Conservation (phyloP, 2,329 filamentous ascomycete species). For the Neonectria neomacrospora region DNA sequence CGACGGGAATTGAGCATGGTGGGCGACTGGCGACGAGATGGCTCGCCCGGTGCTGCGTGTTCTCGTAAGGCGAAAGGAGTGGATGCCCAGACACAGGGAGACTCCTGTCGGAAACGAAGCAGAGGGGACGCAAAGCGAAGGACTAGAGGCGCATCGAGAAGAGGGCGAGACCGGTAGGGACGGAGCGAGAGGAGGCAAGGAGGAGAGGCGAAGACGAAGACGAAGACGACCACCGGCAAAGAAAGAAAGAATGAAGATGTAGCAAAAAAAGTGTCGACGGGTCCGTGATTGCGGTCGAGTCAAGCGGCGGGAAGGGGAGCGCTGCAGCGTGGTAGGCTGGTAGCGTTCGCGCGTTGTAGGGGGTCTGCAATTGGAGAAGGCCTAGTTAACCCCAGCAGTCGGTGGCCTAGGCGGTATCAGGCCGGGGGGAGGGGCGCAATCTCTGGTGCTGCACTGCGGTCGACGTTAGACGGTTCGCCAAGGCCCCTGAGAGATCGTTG, state of each 20-base stretch:
- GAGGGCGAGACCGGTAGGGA: conserved; percentile 28
- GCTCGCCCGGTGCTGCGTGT: conserved; percentile 1
- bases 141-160: conserved; percentile 39
- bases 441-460: conserved; percentile 32
- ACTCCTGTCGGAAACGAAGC: conserved; percentile 24
- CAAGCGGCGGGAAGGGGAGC: conserved; percentile 14
- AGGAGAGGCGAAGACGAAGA: not conserved
- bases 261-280: conserved; percentile 28
- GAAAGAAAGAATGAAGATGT: conserved; percentile 24
- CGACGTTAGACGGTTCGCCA: conserved; percentile 34
- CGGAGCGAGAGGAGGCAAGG: conserved; percentile 18
- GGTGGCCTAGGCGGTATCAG: conserved; percentile 31
- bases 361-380: conserved; percentile 40
- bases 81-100: conserved; percentile 34
- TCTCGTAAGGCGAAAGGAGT: conserved; percentile 35
- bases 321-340: conserved; percentile 22
- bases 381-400: conserved; percentile 11
- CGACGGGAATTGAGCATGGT: conserved; percentile 83
- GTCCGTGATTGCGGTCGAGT: conserved; percentile 18
- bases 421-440: conserved; percentile 27
- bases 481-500: conserved; percentile 3
- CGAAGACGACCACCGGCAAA: conserved; percentile 27
- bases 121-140: conserved; percentile 30
- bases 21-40: conserved; percentile 26
- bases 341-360: not conserved